Percentiles rank a stretch among this genome's conserved stretches.
Conservation (phyloP, 1,284 basidiomycete species). For the Stygiomarasmius scandens region DNA sequence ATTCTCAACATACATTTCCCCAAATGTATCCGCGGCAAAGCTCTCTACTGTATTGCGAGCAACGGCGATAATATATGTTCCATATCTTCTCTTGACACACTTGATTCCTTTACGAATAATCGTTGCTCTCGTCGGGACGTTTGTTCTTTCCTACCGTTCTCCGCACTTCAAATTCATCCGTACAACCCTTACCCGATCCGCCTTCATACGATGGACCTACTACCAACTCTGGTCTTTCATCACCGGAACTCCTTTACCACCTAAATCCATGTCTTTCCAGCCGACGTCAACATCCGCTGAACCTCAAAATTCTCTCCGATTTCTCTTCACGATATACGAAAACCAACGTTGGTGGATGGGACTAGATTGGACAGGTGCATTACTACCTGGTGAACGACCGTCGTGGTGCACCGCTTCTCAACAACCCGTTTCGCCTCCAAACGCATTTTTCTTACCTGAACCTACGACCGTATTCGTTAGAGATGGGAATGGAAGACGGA, state of each 20-base stretch:
- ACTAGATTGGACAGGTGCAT: conserved; percentile 90
- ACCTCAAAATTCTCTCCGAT: conserved; percentile 58
- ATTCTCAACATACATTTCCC: conserved; percentile 6
- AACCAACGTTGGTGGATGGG: conserved; percentile 96
- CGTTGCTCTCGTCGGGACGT: conserved; percentile 59
- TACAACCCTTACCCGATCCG: conserved; percentile 60
- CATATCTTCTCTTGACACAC: conserved; percentile 61
- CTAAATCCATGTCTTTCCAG: conserved; percentile 39
- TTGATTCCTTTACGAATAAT: conserved; percentile 61
- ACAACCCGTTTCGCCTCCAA: conserved; percentile 64
- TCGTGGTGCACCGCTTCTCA: conserved; percentile 78
- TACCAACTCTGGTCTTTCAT: conserved; percentile 53
- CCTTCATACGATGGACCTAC: conserved; percentile 62
- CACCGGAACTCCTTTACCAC: conserved; percentile 55
- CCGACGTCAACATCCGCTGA: conserved; percentile 33
- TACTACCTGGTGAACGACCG: conserved; percentile 88
- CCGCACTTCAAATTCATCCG: conserved; percentile 63
- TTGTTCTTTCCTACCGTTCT: conserved; percentile 63
- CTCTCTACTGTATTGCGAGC: conserved; percentile 46
- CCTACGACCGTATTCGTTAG: conserved; percentile 56
- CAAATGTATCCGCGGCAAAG: conserved; percentile 26
- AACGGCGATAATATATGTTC: conserved; percentile 52
- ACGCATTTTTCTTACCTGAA: conserved; percentile 63
- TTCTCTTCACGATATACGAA: conserved; percentile 88
- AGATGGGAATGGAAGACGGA: conserved; percentile 43